Evolutionary conservation across 1,284 basidiomycete species (phyloP), one percentile per base, ranked within the genome.

Genomic region (Moniliophthora roreri): DNA sequence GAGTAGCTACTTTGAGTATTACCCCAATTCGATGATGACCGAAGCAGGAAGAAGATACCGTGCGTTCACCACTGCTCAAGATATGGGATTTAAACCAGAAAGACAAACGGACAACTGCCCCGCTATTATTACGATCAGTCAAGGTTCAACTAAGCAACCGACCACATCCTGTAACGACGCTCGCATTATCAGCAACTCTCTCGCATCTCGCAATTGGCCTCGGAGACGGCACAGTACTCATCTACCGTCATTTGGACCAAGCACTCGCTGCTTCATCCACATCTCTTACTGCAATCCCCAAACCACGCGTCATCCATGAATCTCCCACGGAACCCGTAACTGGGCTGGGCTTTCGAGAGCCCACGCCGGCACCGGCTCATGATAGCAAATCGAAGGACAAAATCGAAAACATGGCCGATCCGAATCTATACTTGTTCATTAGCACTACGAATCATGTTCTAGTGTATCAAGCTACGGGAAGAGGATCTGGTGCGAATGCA

Each of bases 181-280:
- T 97, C 10, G 89, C 95, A 0, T 75, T 95, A 23, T 91, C 95
- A 0, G 74, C 84, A 5, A 81, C 81, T n/a, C 78, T 98, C 1
- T 85, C 90, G 1, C 91, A 95, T 68, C 82, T 99, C 16, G 90
- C 95, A 4, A 81, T 98, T 38, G 96, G 94, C 7, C 80, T 98
- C 9, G 94, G 88, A 1, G 95, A 98, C 64, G 96, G 96, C n/a
- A 92, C 92, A 0, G 94, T 98, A 5, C 79, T 98, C 4, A 78
- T 98, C 16, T 95, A 95, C 66, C 86, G 93, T 3, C 91, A 97
- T 62, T 78, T 98, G 35, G 88, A 95, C 63, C 93, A 96, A 65
- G 93, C 92, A 0, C 77, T 95, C 20, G 81, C 85, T 10, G 84
- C 87, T 16, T 80, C 79, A 0, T 62, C 75, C 0, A 73, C 72